phyloP scores from a whole-genome alignment of 257 asterid genomes.

The Ilex aquifolium region DNA sequence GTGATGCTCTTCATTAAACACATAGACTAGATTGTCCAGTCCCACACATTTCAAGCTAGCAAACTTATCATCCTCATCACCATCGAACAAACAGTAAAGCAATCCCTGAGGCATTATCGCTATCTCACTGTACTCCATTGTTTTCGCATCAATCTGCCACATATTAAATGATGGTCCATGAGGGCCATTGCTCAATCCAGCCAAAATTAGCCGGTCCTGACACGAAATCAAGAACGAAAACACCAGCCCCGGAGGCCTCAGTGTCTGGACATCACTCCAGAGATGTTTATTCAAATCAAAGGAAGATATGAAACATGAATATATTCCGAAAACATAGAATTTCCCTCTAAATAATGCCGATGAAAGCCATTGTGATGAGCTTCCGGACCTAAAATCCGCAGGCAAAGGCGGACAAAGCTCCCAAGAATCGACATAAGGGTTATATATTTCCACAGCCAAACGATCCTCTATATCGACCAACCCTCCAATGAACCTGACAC shows the following conservation, averaged over 20 bases:
- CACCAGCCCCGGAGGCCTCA: constrained; percentile 33
- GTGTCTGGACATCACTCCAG: constrained; percentile 31
- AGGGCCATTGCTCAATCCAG: constrained; percentile 21
- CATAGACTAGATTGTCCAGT: too few species aligned
- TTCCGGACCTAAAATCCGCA: constrained; percentile 15
- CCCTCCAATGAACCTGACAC: constrained; percentile 11
- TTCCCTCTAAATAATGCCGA: constrained; percentile 8
- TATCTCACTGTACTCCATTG: constrained; percentile 30
- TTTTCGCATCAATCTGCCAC: constrained; percentile 34
- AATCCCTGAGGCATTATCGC: constrained; percentile 27
- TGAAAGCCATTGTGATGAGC: constrained; percentile 10
- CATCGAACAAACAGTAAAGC: constrained; percentile 13
- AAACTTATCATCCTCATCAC: constrained; percentile 6
- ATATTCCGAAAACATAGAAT: constrained; percentile 20
- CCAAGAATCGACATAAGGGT: constrained; percentile 23
- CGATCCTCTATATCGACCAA: constrained; percentile 11
- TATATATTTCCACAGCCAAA: constrained; percentile 22
- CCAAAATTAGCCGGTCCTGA: constrained; percentile 21
- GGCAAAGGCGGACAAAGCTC: constrained; percentile 25
- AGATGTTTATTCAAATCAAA: constrained; percentile 20
- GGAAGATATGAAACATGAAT: constrained; percentile 23
- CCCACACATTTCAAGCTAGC: constrained; percentile 13
- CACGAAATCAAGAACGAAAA: constrained; percentile 21
- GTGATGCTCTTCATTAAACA: too few species aligned
- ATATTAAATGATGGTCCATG: constrained; percentile 15